phyloP scores from a whole-genome alignment of 352 stramenopile genomes.

The Globisporangium lucens region DNA sequence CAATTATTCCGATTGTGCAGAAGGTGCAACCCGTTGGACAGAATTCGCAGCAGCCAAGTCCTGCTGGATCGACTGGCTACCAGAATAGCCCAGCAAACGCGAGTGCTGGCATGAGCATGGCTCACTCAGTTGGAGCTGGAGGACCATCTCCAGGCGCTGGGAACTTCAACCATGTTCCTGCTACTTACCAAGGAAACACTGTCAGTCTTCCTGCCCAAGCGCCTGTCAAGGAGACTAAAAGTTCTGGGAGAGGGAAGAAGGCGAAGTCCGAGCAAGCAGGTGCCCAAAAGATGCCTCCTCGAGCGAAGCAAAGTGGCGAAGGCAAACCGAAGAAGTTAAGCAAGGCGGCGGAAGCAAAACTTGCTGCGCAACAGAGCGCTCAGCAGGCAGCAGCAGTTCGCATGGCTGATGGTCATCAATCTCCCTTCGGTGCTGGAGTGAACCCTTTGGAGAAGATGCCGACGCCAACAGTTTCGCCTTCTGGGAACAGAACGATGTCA shows the following conservation, averaged over 20 bases:
- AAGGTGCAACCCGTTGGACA: slow-evolving; percentile 39
- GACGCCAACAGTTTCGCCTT: slow-evolving; percentile 18
- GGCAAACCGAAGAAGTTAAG: slow-evolving; percentile 13
- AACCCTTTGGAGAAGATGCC: slow-evolving; percentile 17
- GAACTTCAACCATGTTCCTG: background rate
- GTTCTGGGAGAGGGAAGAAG: slow-evolving; percentile 15
- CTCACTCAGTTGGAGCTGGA: background rate
- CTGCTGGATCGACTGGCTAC: background rate
- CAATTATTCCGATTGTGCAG: slow-evolving; percentile 70
- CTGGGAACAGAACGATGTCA: slow-evolving; percentile 11
- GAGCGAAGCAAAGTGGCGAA: slow-evolving; percentile 7
- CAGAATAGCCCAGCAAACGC: slow-evolving; percentile 7
- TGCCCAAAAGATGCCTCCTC: slow-evolving; percentile 13
- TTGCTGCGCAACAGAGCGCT: slow-evolving; percentile 10
- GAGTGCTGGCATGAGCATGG: background rate
- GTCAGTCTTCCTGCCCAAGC: background rate
- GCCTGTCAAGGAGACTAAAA: background rate
- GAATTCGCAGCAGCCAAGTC: slow-evolving; percentile 12
- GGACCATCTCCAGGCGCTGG: background rate
- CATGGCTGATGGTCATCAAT: slow-evolving; percentile 15
- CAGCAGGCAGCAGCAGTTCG: slow-evolving; percentile 8
- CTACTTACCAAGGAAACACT: slow-evolving; percentile 1
- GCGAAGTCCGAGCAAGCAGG: slow-evolving; percentile 7
- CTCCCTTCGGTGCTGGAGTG: slow-evolving; percentile 9
- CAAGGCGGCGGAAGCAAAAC: slow-evolving; percentile 15